Evolutionary conservation across 805 yeast genomes (phyloP), one percentile per base, ranked within the genome.

Genomic region (Ogataea zsoltii): DNA sequence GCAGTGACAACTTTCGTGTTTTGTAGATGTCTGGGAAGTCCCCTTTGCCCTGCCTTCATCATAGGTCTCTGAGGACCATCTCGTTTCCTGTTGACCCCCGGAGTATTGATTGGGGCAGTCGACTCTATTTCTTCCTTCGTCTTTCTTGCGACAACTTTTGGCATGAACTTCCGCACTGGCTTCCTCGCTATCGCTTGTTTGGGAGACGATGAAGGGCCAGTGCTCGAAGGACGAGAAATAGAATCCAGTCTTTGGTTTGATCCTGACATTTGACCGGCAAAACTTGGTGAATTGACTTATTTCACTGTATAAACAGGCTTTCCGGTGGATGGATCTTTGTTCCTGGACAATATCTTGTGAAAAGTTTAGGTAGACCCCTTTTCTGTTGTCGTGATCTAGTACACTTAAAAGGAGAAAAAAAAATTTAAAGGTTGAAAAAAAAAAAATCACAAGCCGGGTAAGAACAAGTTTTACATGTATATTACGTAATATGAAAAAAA

Each of bases 71-170:
- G 47, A 12, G 44, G 33, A 11, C 45, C 43, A 11, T 58, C 51
- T 55, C 56, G 48, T 50, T 45, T 55, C 57, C 69, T 48, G 74
- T 68, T 52, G 72, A 76, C 42, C 12, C 65, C 62, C 2, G 65
- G 62, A 2, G 54, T 58, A 4, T 49, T 42, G 13, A 51, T 38
- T 4, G 90, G 89, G 0, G 90, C 91, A 44, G 79, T 77, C 21
- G 86, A 82, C 17, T 82, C 96, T 62, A 96, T 72, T 55, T 89
- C 96, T 55, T 87, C 91, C 55, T 88, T 84, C 10, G 89, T 70
- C 61, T 88, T 81, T 66, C 97, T 74, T 0, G 90, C 90, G 34
- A 91, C 96, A 2, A 75, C 83, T 64, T 91, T 91, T 2, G 97
- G 97, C 64, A 83, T 82, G 67, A 91, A 91, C 64, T 85, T 84